A percentile compares a stretch with the other conserved stretches of the same genome.
Evolutionary conservation across 2,329 filamentous ascomycete species (phyloP).

Genomic region (Diaporthe longicolla): DNA sequence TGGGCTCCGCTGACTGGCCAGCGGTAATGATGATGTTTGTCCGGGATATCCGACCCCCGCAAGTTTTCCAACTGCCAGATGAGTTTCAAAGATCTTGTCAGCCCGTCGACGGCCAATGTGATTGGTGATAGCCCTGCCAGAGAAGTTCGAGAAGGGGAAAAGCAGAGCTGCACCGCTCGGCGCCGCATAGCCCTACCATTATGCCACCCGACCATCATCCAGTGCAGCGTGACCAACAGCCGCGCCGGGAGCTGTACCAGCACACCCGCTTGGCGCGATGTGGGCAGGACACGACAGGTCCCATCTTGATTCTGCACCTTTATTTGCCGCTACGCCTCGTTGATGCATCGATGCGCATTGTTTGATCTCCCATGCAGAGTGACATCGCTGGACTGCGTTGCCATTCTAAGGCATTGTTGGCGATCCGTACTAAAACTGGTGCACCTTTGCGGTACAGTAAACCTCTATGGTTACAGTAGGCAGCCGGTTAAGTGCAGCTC

Average conservation of each 20-base stretch:
- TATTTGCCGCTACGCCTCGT: constrained; percentile 17
- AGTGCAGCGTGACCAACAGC: constrained; percentile 10
- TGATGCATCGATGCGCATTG: constrained; percentile 36
- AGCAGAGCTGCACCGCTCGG: constrained; percentile 9
- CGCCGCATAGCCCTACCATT: constrained; percentile 30
- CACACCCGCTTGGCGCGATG: constrained; percentile 28
- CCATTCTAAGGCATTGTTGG: constrained; percentile 11
- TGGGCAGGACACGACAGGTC: neutral
- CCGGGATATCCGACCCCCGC: constrained; percentile 11
- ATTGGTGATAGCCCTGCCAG: constrained; percentile 28
- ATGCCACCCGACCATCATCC: constrained; percentile 11
- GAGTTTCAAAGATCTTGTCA: constrained; percentile 20
- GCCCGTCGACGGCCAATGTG: neutral
- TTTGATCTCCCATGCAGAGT: constrained; percentile 34
- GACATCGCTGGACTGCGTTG: constrained; percentile 27
- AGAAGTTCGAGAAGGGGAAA: constrained; percentile 24
- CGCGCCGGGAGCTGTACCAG: constrained; percentile 30
- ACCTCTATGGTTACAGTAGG: constrained; percentile 26
- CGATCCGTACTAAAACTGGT: constrained; percentile 4
- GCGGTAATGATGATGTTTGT: constrained; percentile 10
- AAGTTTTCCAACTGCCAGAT: constrained; percentile 10
- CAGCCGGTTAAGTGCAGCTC: constrained; percentile 24
- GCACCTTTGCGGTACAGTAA: constrained; percentile 8
- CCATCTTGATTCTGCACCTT: constrained; percentile 13
- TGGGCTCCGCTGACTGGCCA: constrained; percentile 11